A percentile compares a stretch with the other conserved stretches of the same genome.
These are phyloP conservation scores for Nicotiana knightiana DNA, from an alignment of 257 asterid genomes.

Conservation along the genomic window DNA sequence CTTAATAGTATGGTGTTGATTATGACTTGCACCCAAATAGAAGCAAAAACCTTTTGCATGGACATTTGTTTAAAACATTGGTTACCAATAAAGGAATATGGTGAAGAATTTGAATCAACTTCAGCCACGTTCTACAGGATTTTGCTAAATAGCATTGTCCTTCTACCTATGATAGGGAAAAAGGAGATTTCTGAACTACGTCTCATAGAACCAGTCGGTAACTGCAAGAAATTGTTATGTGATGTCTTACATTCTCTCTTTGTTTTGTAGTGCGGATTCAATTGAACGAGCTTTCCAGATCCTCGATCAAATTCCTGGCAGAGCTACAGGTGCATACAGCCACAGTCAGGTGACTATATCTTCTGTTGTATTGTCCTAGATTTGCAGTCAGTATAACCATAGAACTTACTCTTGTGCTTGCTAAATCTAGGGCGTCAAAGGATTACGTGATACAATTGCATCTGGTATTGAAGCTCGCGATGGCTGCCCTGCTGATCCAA, in stretches of 20 bases:
- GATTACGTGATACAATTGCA: constrained; percentile 86
- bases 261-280: constrained; percentile 72
- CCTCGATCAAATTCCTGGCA: constrained; percentile 92
- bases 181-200: not conserved
- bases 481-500: constrained; percentile 89
- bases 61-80: too few relatives aligned
- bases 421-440: constrained; percentile 74
- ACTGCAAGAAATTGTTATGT: not conserved
- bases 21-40: not conserved
- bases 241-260: not conserved
- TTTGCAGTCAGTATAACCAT: not conserved
- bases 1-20: not conserved
- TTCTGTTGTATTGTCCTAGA: not conserved
- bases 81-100: too few relatives aligned
- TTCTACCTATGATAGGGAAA: too few relatives aligned
- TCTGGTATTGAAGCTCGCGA: constrained; percentile 96
- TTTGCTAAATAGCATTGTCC: too few relatives aligned
- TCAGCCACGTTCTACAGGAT: too few relatives aligned
- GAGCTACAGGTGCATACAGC: constrained; percentile 99
- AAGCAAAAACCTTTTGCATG: not conserved
- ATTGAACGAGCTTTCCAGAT: constrained; percentile 90
- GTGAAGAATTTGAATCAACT: too few relatives aligned
- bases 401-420: not conserved
- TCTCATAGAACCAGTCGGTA: not conserved
- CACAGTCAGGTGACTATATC: constrained; percentile 74